Evolutionary conservation across 2,329 filamentous ascomycete genomes (phyloP).

Genomic region (Ophiostoma sp.): DNA sequence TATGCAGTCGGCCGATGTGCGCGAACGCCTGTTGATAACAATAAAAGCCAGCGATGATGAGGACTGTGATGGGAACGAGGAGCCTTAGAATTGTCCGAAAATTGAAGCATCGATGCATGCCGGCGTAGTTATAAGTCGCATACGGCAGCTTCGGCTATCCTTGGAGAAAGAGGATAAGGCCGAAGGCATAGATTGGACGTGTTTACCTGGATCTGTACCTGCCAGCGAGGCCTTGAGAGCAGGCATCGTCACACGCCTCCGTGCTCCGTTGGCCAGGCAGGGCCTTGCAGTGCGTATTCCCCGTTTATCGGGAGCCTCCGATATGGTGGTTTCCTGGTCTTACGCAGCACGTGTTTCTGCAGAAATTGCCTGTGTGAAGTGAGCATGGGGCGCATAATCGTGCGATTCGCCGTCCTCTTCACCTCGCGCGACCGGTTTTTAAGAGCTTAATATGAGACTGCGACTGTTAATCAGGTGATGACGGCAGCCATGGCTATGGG

Average conservation of each 20-base stretch:
- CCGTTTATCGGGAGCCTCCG: not conserved
- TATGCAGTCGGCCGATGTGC: too few species aligned
- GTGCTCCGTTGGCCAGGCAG: not conserved
- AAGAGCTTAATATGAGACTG: not conserved
- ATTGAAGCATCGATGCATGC: conserved; percentile 4
- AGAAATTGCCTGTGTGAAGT: not conserved
- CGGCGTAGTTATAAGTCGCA: not conserved
- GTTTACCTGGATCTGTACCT: not conserved
- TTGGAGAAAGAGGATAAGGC: not conserved
- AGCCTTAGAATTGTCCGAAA: not conserved
- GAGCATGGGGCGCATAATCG: not conserved
- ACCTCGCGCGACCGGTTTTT: not conserved
- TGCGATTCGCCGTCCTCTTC: not conserved
- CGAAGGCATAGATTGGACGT: not conserved
- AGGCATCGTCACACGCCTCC: not conserved
- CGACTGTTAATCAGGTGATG: not conserved
- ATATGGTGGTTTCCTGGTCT: not conserved
- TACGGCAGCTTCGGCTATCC: not conserved
- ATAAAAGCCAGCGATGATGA: not conserved
- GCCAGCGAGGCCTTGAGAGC: not conserved
- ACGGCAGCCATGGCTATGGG: not conserved
- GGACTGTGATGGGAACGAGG: not conserved
- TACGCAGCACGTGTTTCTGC: not conserved
- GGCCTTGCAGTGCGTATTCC: not conserved
- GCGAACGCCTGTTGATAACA: not conserved